Percentiles rank a stretch among this genome's conserved stretches.
Conservation (phyloP, 2,329 filamentous ascomycete genomes). For the Colletotrichum chrysophilum region DNA sequence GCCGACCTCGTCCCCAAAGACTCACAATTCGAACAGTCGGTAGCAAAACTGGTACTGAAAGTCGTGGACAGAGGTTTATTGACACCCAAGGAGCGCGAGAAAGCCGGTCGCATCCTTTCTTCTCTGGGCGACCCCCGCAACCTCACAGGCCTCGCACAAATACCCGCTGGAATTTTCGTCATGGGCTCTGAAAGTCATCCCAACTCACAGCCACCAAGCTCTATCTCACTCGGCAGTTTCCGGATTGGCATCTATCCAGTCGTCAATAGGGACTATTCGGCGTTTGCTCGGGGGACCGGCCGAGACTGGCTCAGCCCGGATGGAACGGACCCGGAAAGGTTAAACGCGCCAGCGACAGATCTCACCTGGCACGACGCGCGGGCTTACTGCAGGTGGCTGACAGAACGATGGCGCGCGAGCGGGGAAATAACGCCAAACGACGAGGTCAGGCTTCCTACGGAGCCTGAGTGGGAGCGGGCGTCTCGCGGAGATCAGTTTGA, state of each 20-base stretch:
- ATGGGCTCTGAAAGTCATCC: slow-evolving; percentile 10
- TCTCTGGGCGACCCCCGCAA: background rate
- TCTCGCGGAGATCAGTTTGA: background rate
- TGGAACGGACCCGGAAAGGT: background rate
- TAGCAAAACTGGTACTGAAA: background rate
- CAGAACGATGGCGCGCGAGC: background rate
- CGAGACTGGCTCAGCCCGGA: background rate
- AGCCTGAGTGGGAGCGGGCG: slow-evolving; percentile 2
- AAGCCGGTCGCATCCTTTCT: background rate
- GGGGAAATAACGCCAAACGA: background rate
- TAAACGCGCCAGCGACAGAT: background rate
- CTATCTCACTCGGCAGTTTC: background rate
- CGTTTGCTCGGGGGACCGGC: background rate
- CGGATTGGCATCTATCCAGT: background rate
- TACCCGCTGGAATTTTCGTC: background rate
- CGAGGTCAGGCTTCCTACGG: background rate
- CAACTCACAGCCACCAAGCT: background rate
- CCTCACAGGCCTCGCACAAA: background rate
- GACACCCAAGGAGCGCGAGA: background rate
- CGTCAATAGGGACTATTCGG: background rate
- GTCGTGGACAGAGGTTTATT: background rate
- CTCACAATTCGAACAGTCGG: background rate
- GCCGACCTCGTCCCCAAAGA: background rate
- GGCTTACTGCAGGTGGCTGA: slow-evolving; percentile 5
- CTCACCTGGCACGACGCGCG: background rate